These are phyloP conservation scores for Candida ovalis DNA, from an alignment of 805 yeast species.

Conservation along the genomic window DNA sequence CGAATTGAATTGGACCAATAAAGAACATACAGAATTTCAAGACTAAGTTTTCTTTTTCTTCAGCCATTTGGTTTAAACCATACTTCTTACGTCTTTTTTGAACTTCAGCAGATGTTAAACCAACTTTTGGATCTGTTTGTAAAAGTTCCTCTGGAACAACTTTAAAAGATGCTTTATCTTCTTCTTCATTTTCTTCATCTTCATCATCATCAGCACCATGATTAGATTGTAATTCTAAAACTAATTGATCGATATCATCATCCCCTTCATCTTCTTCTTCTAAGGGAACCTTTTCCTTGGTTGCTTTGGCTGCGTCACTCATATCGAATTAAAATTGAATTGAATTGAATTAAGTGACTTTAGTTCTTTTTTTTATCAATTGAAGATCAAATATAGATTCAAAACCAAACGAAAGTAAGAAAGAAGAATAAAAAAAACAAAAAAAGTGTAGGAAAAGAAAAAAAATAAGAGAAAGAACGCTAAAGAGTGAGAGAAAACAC, in stretches of 20 bases:
- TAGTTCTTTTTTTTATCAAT: background rate
- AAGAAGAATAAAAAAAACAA: background rate
- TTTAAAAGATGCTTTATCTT: conserved; percentile 55
- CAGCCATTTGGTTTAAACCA: conserved; percentile 86
- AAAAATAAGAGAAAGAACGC: background rate
- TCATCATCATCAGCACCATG: conserved; percentile 45
- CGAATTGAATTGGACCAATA: conserved; percentile 93
- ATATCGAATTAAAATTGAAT: conserved; percentile 7
- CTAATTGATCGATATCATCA: conserved; percentile 66
- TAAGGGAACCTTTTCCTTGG: conserved; percentile 26
- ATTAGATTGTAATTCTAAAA: conserved; percentile 71
- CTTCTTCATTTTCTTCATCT: conserved; percentile 42
- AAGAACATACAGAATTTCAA: conserved; percentile 79
- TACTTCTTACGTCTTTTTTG: conserved; percentile 78
- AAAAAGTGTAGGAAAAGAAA: background rate
- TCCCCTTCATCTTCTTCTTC: conserved; percentile 51
- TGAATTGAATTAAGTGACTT: background rate
- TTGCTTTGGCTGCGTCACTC: conserved; percentile 19
- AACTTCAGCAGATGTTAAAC: conserved; percentile 76
- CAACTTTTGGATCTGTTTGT: conserved; percentile 72
- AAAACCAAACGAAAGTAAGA: background rate
- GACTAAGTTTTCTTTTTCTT: conserved; percentile 73
- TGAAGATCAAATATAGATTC: background rate
- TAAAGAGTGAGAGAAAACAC: background rate
- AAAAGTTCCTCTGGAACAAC: conserved; percentile 82